Percentiles rank a stretch among this genome's conserved stretches.
Evolutionary conservation across 176 grass and related monocot genomes (phyloP).

Genomic region (Luzula sylvatica): DNA sequence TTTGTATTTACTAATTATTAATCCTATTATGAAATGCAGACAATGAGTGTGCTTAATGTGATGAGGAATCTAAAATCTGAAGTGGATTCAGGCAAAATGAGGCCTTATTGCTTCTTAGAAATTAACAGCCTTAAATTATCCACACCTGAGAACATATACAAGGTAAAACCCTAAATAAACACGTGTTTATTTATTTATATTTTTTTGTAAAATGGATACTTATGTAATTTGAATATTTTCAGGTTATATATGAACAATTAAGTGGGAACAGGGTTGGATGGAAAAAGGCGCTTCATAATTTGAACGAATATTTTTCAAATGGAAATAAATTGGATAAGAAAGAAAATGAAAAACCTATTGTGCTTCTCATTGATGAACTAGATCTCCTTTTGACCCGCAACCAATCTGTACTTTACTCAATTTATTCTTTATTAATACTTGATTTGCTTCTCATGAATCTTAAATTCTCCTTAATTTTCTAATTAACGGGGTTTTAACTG

Average conservation of each 20-base stretch:
- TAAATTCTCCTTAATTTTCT: not conserved
- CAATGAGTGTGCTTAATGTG: constrained; percentile 85
- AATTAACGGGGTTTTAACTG: not conserved
- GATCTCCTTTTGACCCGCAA: constrained; percentile 99
- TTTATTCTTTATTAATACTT: constrained; percentile 6
- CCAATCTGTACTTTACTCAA: constrained; percentile 65
- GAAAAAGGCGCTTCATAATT: constrained; percentile 92
- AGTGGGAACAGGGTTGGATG: constrained; percentile 79
- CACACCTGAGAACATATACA: constrained; percentile 91
- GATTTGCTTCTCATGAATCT: not conserved
- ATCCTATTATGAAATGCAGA: constrained; percentile 40
- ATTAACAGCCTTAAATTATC: constrained; percentile 95
- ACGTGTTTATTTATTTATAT: too few species aligned
- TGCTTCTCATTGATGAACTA: constrained; percentile 97
- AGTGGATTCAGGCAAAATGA: constrained; percentile 59
- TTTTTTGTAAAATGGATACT: not conserved
- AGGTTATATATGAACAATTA: constrained; percentile 88
- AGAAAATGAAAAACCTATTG: constrained; percentile 58
- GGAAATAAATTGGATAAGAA: constrained; percentile 44
- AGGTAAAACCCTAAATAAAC: constrained; percentile 30
- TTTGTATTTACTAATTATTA: constrained; percentile 12
- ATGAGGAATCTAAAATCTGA: constrained; percentile 79
- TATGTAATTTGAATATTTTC: constrained; percentile 9
- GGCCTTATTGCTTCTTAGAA: constrained; percentile 75
- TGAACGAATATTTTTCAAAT: constrained; percentile 82